phyloP scores from a whole-genome alignment of 495 filamentous ascomycete genomes.

The Immersiella caudata region DNA sequence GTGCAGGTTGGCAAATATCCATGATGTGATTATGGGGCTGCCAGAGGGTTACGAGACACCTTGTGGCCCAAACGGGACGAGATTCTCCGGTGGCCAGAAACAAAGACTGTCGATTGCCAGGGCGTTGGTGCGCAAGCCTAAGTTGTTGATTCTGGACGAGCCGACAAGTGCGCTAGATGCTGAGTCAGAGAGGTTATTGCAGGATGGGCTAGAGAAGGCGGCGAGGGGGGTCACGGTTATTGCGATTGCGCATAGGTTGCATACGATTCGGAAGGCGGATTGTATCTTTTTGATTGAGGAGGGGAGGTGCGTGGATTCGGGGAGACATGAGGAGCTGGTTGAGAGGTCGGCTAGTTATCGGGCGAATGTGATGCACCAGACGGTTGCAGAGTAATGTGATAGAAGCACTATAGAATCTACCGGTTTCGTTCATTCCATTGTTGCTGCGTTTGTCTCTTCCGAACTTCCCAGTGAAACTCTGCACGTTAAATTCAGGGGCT shows the following conservation, averaged over 20 bases:
- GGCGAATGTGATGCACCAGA: slow-evolving; percentile 54
- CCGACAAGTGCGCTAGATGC: slow-evolving; percentile 81
- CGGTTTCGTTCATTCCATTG: background rate
- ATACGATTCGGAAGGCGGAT: slow-evolving; percentile 76
- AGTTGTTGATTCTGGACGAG: slow-evolving; percentile 82
- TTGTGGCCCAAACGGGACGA: slow-evolving; percentile 52
- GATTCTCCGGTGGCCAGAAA: slow-evolving; percentile 60
- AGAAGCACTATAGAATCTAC: background rate
- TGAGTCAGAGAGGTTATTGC: slow-evolving; percentile 67
- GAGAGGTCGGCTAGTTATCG: slow-evolving; percentile 60
- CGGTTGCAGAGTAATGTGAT: background rate
- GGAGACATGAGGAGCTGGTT: slow-evolving; percentile 69
- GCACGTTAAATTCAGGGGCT: too few relatives aligned
- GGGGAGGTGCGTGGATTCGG: slow-evolving; percentile 65
- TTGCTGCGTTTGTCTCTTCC: too few relatives aligned
- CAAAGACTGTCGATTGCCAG: slow-evolving; percentile 78
- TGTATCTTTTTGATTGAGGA: slow-evolving; percentile 74
- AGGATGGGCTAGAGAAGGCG: slow-evolving; percentile 71
- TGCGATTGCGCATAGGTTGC: slow-evolving; percentile 77
- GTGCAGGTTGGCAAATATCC: slow-evolving; percentile 61
- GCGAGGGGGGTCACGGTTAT: slow-evolving; percentile 76
- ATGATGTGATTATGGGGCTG: slow-evolving; percentile 57
- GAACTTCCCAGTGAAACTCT: too few relatives aligned
- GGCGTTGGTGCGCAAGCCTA: slow-evolving; percentile 75
- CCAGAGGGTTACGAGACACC: slow-evolving; percentile 46